Evolutionary conservation across 2,329 filamentous ascomycete genomes (phyloP), one percentile per base, ranked within the genome.

Genomic region (Penicillium sp.): DNA sequence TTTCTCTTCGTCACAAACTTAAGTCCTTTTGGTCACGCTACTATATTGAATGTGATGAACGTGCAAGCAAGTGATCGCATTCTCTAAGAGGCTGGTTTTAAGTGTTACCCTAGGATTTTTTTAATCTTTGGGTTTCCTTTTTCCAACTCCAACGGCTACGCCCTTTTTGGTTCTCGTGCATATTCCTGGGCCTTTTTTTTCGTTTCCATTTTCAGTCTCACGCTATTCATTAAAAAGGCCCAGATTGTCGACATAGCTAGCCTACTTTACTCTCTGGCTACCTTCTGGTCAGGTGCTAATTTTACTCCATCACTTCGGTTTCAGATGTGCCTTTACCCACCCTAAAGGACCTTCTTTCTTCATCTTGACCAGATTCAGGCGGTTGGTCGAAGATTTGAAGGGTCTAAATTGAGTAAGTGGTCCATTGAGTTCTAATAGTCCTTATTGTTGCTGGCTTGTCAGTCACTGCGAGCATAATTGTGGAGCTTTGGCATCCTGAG

Each of bases 21-120:
- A 63, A 50, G 62, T 51, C 59, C 57, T 57, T 57, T 62, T 53
- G 45, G 55, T 60, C 61, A 62, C 61, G 56, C 58, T 62, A 62
- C 52, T 34, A 39, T 32, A 56, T 49, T 47, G 27, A 50, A 58
- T 64, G 62, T 65, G 61, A 65, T 61, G 55, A 61, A 61, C 53
- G 56, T 60, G 56, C 44, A 55, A 61, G 56, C 54, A 53, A 61
- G 51, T 44, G 34, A 53, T 54, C 49, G 36, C 31, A 32, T 40
- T 55, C 31, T 27, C 27, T 38, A 47, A 50, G 36, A 32, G n/a
- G 36, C 46, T 48, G 47, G 27, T 32, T 34, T 34, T 46, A 32
- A 47, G 3, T 41, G 55, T 57, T 53, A 55, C 53, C 51, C 36
- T 52, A 11, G 24, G 53, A 45, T 49, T 43, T 27, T 45, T 47